Evolutionary conservation across 352 stramenopile species (phyloP).

Genomic region (Phytopythium oedochilum): DNA sequence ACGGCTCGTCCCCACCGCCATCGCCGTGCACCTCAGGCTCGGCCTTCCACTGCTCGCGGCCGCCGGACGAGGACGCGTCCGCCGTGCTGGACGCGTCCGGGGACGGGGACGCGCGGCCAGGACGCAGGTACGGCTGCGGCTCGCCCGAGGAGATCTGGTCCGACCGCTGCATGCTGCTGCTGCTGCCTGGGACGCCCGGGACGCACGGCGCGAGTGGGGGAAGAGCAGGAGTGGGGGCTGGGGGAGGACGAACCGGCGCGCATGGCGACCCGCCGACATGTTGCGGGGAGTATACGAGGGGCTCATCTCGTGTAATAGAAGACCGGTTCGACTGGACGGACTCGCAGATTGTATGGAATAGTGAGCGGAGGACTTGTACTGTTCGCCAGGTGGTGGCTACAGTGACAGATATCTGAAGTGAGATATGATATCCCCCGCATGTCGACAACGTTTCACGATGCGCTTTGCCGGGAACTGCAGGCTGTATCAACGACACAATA

Average conservation of each 20-base stretch:
- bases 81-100: neutral
- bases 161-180: neutral
- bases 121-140: neutral
- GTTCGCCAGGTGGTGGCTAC: neutral
- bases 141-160: neutral
- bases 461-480: too few species aligned
- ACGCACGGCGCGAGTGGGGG: neutral
- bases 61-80: neutral
- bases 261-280: neutral
- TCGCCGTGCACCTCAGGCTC: neutral
- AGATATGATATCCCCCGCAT: neutral
- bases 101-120: neutral
- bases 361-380: neutral
- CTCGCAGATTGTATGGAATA: neutral
- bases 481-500: too few species aligned
- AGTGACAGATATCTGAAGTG: neutral
- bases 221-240: neutral
- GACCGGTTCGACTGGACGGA: neutral
- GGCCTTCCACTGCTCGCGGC: neutral
- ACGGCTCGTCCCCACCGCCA: neutral
- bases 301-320: neutral
- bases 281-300: neutral
- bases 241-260: neutral
- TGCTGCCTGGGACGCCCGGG: too few species aligned
- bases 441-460: too few species aligned